phyloP scores from a whole-genome alignment of 306 rosid species.

The Canavalia gladiata region DNA sequence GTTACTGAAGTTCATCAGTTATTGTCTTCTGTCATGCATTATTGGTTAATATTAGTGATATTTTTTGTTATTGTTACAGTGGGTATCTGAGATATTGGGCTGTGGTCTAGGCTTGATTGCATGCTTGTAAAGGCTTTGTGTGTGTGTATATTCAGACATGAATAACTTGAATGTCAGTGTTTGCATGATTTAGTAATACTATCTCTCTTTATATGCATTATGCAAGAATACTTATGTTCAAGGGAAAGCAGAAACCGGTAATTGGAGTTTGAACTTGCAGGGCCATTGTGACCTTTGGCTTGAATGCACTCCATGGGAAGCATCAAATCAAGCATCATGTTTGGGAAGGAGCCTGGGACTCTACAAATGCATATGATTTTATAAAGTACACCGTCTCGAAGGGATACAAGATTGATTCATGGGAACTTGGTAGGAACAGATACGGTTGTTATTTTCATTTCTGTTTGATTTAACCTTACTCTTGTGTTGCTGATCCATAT shows the following conservation, averaged over 20 bases:
- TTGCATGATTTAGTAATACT: constrained; percentile 4
- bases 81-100: not conserved
- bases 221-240: constrained; percentile 10
- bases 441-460: constrained; percentile 4
- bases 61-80: constrained; percentile 12
- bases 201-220: not conserved
- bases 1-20: constrained; percentile 16
- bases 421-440: constrained; percentile 87
- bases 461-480: constrained; percentile 43
- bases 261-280: constrained; percentile 60
- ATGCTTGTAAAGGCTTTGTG: constrained; percentile 1
- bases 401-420: constrained; percentile 84
- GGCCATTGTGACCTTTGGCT: constrained; percentile 83
- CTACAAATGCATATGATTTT: constrained; percentile 71
- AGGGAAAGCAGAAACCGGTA: constrained; percentile 6
- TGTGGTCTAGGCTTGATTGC: constrained; percentile 10
- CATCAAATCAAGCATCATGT: constrained; percentile 55
- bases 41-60: not conserved
- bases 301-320: constrained; percentile 91
- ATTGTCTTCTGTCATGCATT: constrained; percentile 12
- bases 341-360: constrained; percentile 95
- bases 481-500: constrained; percentile 12
- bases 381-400: constrained; percentile 78
- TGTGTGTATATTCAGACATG: not conserved
- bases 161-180: constrained; percentile 14